phyloP scores from a whole-genome alignment of 208 protist genomes.

The Lotmaria passim region DNA sequence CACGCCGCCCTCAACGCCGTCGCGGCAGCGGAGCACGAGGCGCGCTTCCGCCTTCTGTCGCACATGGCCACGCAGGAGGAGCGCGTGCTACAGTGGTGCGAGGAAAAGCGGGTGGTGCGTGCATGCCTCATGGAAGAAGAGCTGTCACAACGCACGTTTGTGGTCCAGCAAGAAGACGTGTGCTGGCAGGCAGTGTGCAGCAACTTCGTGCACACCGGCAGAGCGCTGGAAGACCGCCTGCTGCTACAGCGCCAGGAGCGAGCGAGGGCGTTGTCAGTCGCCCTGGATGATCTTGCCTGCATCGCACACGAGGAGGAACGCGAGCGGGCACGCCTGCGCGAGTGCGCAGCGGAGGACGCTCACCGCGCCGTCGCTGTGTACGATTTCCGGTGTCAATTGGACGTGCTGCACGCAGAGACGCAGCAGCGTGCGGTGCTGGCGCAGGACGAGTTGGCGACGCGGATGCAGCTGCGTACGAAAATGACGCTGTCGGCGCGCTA shows the following conservation, averaged over 20 bases:
- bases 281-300: background rate
- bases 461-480: slow-evolving; percentile 25
- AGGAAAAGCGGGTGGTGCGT: slow-evolving; percentile 27
- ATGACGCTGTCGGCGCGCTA: slow-evolving; percentile 38
- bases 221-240: slow-evolving; percentile 8
- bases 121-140: slow-evolving; percentile 39
- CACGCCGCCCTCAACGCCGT: slow-evolving; percentile 28
- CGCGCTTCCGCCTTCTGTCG: slow-evolving; percentile 50
- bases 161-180: slow-evolving; percentile 45
- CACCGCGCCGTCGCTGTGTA: slow-evolving; percentile 5
- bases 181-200: slow-evolving; percentile 17
- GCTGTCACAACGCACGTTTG: slow-evolving; percentile 26
- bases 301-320: slow-evolving; percentile 14
- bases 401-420: slow-evolving; percentile 30
- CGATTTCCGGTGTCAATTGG: slow-evolving; percentile 19
- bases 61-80: slow-evolving; percentile 55
- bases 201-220: background rate
- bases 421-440: slow-evolving; percentile 20
- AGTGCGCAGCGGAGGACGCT: background rate
- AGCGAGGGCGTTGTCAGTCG: background rate
- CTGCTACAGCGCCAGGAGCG: slow-evolving; percentile 13
- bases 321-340: slow-evolving; percentile 14
- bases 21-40: slow-evolving; percentile 49
- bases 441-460: slow-evolving; percentile 20
- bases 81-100: slow-evolving; percentile 43